A percentile compares a stretch with the other conserved stretches of the same genome.
Conservation (phyloP, 2,329 filamentous ascomycete genomes). For the Colletotrichum karsti region DNA sequence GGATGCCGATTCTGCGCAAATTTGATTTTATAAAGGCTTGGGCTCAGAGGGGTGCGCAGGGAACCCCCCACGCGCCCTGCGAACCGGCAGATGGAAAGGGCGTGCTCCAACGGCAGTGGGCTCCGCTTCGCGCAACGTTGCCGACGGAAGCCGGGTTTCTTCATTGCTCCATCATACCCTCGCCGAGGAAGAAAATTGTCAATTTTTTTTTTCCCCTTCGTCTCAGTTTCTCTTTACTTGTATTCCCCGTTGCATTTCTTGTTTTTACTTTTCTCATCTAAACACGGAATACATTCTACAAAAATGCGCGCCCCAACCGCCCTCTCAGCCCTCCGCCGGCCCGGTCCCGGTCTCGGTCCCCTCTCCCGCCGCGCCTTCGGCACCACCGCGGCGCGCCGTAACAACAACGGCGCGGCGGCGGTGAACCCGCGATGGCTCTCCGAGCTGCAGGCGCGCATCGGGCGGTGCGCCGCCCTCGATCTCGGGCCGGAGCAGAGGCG, state of each 20-base stretch:
- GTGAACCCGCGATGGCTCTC: slow-evolving; percentile 37
- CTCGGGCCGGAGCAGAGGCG: background rate
- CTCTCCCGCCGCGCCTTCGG: background rate
- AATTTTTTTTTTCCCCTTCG: background rate
- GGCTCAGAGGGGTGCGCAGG: too few relatives aligned
- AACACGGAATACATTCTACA: background rate
- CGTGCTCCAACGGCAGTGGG: background rate
- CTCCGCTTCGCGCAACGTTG: background rate
- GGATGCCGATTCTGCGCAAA: too few relatives aligned
- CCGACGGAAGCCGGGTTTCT: slow-evolving; percentile 22
- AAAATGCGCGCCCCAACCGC: background rate
- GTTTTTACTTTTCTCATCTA: background rate
- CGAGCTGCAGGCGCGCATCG: slow-evolving; percentile 34
- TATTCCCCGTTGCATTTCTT: background rate
- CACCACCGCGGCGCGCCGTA: background rate
- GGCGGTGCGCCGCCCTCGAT: slow-evolving; percentile 2
- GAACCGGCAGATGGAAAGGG: background rate
- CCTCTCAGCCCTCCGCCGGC: background rate
- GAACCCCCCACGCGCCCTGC: background rate
- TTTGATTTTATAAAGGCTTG: too few relatives aligned
- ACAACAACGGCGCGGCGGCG: background rate
- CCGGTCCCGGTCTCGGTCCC: background rate
- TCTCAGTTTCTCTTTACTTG: background rate
- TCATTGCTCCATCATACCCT: slow-evolving; percentile 3
- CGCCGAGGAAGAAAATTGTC: background rate